Evolutionary conservation across 495 filamentous ascomycete species (phyloP), one percentile per base, ranked within the genome.

Genomic region (Apodospora peruviana): DNA sequence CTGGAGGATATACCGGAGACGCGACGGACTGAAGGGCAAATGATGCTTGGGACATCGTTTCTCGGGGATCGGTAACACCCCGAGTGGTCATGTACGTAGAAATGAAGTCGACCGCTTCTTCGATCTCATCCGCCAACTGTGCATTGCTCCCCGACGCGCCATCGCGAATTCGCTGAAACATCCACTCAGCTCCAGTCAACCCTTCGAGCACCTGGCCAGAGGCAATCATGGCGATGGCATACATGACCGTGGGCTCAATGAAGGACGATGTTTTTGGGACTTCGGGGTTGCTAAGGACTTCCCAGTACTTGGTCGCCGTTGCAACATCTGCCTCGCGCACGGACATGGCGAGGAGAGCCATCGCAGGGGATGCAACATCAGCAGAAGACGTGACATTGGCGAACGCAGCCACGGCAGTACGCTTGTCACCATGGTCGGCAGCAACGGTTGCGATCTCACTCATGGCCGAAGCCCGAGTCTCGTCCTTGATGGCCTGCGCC

Each of bases 231-330:
- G 87, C 87, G 29, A 93, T 77, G 43, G 85, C 79, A 65, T 90
- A 95, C 87, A 93, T 90, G 40, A 85, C 77, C 10, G 88, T 85
- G 23, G 88, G 85, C 69, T 94, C 89, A 44, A 96, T 80, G 70
- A 94, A 86, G 24, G 83, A 72, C 51, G 78, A 58, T 32, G 80
- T 75, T 36, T 80, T 76, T 48, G 74, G 67, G 35, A 70, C 50
- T 65, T 79, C 77, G 27, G 81, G 75, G 20, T 68, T 75, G 51
- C 69, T 82, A 25, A 96, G 68, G 50, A 85, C 72, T 40, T 78
- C 73, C 87, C 90, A 95, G 66, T 88, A 86, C 46, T 80, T 68
- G 47, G 85, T 74, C 50, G 90, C 90, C 44, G 77, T 78, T 19
- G 82, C 75, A 48, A 95, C 75, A 64, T 95, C 83, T 41, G 84